Conservation (phyloP, 2,329 filamentous ascomycete genomes). For the Aspergillus terreus region DNA sequence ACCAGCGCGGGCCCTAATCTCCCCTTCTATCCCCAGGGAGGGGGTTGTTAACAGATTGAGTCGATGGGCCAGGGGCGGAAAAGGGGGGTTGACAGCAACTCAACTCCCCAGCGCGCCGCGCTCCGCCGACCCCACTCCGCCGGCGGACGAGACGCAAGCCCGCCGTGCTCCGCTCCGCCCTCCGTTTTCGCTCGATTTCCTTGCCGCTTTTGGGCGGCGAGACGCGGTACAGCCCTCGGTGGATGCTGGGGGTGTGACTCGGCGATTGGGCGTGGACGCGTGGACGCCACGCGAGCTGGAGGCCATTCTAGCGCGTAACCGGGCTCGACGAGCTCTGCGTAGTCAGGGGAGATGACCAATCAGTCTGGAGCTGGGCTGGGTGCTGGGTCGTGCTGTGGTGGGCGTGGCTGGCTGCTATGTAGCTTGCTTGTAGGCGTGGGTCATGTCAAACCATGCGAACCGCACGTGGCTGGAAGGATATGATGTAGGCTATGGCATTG, state of each 20-base stretch:
- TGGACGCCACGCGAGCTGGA: not conserved
- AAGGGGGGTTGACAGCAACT: not conserved
- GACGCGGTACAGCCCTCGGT: not conserved
- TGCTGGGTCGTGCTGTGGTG: not conserved
- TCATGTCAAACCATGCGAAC: not conserved
- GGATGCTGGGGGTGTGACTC: not conserved
- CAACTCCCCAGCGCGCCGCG: not conserved
- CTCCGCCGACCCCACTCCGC: constrained; percentile 10
- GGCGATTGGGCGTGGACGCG: not conserved
- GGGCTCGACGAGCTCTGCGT: not conserved
- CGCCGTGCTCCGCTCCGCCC: constrained; percentile 30
- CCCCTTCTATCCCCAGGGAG: no score
- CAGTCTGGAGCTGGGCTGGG: not conserved
- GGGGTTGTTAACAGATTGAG: not conserved
- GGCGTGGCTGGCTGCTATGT: not conserved
- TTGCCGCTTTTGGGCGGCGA: constrained; percentile 27
- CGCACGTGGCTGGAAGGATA: not conserved
- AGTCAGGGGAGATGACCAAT: not conserved
- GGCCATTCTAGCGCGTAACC: not conserved
- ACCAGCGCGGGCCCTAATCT: not conserved
- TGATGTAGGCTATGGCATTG: not conserved
- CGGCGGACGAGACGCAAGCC: constrained; percentile 9
- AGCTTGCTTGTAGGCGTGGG: not conserved
- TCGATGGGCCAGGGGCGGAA: not conserved
- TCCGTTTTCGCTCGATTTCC: constrained; percentile 18